Evolutionary conservation across 2,329 filamentous ascomycete genomes (phyloP), one percentile per base, ranked within the genome.

Genomic region (Cryphonectria radicalis): DNA sequence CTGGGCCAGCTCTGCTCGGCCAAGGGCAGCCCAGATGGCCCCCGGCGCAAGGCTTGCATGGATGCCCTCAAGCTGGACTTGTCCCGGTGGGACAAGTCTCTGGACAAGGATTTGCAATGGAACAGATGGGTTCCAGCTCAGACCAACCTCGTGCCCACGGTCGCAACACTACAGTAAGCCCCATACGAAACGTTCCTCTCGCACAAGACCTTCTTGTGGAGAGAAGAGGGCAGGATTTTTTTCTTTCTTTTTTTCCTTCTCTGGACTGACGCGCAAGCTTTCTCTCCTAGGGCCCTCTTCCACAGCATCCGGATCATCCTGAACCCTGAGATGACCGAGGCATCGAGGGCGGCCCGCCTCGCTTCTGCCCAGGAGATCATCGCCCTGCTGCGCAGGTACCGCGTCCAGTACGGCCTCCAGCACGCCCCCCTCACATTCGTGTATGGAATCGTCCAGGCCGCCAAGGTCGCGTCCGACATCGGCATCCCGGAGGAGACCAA

Each of bases 241-340:
- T 11, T 40, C n/a, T n/a, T n/a, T n/a, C n/a, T n/a, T n/a, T n/a
- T n/a, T n/a, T n/a, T n/a, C n/a, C n/a, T 28, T 28, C 28, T 28
- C 5, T 32, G 32, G 25, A 17, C 53, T 57, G 53, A 57, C 25
- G 25, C 53, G 25, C n/a, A 3, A n/a, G n/a, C 4, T 28, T 10
- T 28, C 25, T 22, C 35, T 7, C 22, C 11, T 1, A 69, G 68
- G 42, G 14, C 77, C 0, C 55, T 77, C 0, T 77, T 74, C 32
- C 70, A 77, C 63, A 77, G 75, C 63, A 73, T 74, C 4, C 76
- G 76, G 6, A 77, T 77, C 32, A 73, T 74, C 4, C 70, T 78
- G 1, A 76, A 78, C 62, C 74, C 74, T 37, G 75, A 76, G 63
- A 66, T 74, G n/a, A 72, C 59, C 53, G 53, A 57, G 53, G 53